Percentiles rank a stretch among this genome's conserved stretches.
phyloP scores from a whole-genome alignment of 192 early-diverging fungal species.

The Entomortierella beljakovae region DNA sequence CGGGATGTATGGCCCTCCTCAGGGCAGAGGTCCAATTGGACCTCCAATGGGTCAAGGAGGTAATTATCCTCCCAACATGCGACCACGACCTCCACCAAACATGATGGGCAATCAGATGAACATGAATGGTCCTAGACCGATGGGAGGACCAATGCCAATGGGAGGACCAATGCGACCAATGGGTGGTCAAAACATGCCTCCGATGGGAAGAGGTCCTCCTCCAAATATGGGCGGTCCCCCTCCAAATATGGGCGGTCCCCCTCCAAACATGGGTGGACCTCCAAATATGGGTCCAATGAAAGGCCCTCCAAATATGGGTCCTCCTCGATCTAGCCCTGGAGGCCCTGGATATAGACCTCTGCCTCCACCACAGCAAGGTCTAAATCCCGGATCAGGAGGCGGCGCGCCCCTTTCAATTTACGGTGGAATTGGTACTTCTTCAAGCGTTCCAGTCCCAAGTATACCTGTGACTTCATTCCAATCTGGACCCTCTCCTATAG shows the following conservation, averaged over 20 bases:
- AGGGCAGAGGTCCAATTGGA: slow-evolving; percentile 17
- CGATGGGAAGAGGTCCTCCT: slow-evolving; percentile 14
- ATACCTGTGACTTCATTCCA: not conserved
- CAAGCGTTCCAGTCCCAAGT: not conserved
- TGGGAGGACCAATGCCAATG: slow-evolving; percentile 42
- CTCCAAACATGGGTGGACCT: slow-evolving; percentile 18
- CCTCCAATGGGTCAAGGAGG: slow-evolving; percentile 35
- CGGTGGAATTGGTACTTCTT: slow-evolving; percentile 29
- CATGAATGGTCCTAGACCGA: slow-evolving; percentile 35
- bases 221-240: not conserved
- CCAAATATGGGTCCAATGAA: slow-evolving; percentile 10
- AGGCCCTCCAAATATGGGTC: slow-evolving; percentile 31
- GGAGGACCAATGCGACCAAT: slow-evolving; percentile 36
- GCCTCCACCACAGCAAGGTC: slow-evolving; percentile 28
- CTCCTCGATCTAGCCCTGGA: slow-evolving; percentile 6
- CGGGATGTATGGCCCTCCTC: slow-evolving; percentile 28
- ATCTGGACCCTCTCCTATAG: slow-evolving; percentile 4
- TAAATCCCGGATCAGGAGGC: slow-evolving; percentile 15
- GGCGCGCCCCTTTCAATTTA: slow-evolving; percentile 10
- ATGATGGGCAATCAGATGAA: slow-evolving; percentile 37
- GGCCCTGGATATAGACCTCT: slow-evolving; percentile 19
- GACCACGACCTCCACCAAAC: slow-evolving; percentile 37
- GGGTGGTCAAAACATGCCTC: slow-evolving; percentile 28
- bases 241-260: slow-evolving; percentile 16
- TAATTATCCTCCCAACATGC: slow-evolving; percentile 39